Evolutionary conservation across 2,329 filamentous ascomycete species (phyloP).

Genomic region (Thielaviopsis ethacetica): DNA sequence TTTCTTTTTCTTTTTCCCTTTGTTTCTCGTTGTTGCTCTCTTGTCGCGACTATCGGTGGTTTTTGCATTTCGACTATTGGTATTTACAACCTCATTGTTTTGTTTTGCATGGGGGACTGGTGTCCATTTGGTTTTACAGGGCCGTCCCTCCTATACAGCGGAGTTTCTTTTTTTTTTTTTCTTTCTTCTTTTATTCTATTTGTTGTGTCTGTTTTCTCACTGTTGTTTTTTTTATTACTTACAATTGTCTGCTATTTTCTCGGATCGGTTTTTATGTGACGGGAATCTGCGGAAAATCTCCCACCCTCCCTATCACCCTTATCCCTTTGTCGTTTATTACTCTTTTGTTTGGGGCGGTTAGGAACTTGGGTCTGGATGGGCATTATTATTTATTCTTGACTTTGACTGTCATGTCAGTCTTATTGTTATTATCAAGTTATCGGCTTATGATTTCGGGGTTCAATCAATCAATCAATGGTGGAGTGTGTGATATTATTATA

Average conservation of each 20-base stretch:
- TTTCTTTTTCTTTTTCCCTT: neutral
- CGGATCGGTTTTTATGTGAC: too few species aligned
- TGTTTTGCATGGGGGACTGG: conserved; percentile 8
- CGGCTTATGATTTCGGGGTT: neutral
- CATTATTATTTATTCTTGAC: neutral
- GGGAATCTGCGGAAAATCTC: too few species aligned
- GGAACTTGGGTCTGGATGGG: too few species aligned
- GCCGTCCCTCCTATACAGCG: conserved; percentile 7
- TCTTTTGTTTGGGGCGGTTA: too few species aligned
- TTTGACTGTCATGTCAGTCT: neutral
- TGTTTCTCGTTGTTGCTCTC: conserved; percentile 2
- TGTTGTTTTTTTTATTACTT: neutral
- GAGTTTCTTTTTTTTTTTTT: conserved; percentile 1
- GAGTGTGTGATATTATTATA: neutral
- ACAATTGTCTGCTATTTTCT: neutral
- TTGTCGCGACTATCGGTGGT: neutral
- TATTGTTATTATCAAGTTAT: neutral
- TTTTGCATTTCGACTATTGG: neutral
- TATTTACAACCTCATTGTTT: conserved; percentile 1
- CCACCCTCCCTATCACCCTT: neutral
- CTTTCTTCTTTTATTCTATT: neutral
- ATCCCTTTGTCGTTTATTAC: too few species aligned
- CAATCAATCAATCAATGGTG: too few species aligned
- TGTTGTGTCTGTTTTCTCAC: neutral
- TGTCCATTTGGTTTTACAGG: conserved; percentile 3